Percentiles rank a stretch among this genome's conserved stretches.
phyloP scores from a whole-genome alignment of 129 eudicot species.

The Tagetes erecta region DNA sequence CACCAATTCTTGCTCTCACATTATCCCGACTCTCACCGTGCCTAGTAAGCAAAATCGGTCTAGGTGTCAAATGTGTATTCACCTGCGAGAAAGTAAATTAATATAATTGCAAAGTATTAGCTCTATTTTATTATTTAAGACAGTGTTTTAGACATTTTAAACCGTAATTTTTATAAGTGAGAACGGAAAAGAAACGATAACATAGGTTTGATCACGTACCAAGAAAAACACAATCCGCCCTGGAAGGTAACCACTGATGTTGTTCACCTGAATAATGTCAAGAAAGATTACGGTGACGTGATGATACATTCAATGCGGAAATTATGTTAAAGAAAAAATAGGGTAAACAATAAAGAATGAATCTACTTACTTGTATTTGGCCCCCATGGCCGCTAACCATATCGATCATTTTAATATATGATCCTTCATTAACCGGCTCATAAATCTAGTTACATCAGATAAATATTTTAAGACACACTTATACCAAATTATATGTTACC shows the following conservation, averaged over 20 bases:
- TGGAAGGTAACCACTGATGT: constrained; percentile 97
- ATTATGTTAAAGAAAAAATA: background rate
- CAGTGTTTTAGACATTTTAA: constrained; percentile 1
- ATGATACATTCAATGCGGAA: background rate
- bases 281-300: constrained; percentile 6
- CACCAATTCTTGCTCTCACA: constrained; percentile 93
- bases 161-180: background rate
- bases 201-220: constrained; percentile 50
- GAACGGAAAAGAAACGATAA: background rate
- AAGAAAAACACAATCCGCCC: constrained; percentile 97
- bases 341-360: constrained; percentile 2
- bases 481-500: background rate
- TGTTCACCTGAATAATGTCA: constrained; percentile 67
- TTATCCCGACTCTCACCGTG: constrained; percentile 91
- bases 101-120: constrained; percentile 6
- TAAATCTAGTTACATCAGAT: constrained; percentile 55
- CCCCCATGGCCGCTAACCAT: constrained; percentile 98
- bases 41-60: constrained; percentile 90
- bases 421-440: constrained; percentile 98
- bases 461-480: constrained; percentile 11
- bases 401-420: constrained; percentile 96
- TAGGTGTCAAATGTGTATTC: constrained; percentile 89
- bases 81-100: constrained; percentile 52
- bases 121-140: constrained; percentile 3
- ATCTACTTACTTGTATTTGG: constrained; percentile 79